Evolutionary conservation across 495 filamentous ascomycete species (phyloP).

Genomic region (Aspergillus affinis): DNA sequence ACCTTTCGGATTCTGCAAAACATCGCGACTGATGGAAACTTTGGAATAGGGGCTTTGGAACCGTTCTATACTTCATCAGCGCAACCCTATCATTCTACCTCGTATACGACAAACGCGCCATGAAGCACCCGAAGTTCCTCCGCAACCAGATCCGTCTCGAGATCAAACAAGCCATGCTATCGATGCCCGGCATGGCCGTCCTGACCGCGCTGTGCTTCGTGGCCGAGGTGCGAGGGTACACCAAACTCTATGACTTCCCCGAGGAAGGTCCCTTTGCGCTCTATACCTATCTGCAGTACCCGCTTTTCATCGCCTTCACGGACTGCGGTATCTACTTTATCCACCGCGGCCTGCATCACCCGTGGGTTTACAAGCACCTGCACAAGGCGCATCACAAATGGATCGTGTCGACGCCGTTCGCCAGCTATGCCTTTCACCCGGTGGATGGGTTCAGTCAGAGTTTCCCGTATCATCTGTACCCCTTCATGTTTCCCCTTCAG

Average conservation of each 20-base stretch:
- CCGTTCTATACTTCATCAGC: constrained; percentile 73
- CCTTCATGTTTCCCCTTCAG: constrained; percentile 86
- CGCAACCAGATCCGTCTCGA: constrained; percentile 85
- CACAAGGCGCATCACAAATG: constrained; percentile 99
- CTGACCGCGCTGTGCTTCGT: constrained; percentile 75
- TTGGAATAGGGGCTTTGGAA: constrained; percentile 47
- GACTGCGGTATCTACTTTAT: constrained; percentile 92
- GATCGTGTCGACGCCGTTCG: constrained; percentile 95
- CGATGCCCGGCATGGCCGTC: constrained; percentile 76
- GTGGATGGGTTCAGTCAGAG: constrained; percentile 87
- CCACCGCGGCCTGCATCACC: constrained; percentile 82
- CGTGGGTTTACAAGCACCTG: constrained; percentile 73
- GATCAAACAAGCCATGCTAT: constrained; percentile 66
- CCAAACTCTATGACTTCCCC: too few species aligned
- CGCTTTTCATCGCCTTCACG: constrained; percentile 89
- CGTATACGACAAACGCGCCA: constrained; percentile 84
- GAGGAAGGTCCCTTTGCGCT: too few species aligned
- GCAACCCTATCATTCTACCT: constrained; percentile 77
- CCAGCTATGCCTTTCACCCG: constrained; percentile 90
- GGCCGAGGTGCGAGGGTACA: too few species aligned
- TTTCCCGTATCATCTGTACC: constrained; percentile 88
- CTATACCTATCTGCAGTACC: too few species aligned
- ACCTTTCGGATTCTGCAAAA: too few species aligned
- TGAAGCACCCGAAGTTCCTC: constrained; percentile 87
- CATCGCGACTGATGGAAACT: background rate